Evolutionary conservation across 805 yeast genomes (phyloP).

Genomic region (Candida multigemmis): DNA sequence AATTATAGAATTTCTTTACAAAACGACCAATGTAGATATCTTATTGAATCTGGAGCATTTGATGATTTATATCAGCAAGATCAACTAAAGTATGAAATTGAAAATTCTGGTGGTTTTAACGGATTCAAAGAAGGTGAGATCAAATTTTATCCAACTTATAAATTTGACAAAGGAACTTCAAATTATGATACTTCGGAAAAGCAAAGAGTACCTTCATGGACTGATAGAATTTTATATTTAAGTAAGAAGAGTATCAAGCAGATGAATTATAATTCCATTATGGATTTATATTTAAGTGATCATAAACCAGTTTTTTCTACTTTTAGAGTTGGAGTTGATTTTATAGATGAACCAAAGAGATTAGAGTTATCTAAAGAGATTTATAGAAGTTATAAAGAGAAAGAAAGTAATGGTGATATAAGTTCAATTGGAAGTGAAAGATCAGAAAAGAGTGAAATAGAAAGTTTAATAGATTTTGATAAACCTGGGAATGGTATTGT

Average conservation of each 20-base stretch:
- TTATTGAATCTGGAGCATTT: constrained; percentile 37
- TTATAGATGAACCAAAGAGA: constrained; percentile 43
- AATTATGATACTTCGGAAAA: constrained; percentile 86
- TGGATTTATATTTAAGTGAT: constrained; percentile 60
- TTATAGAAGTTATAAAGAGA: constrained; percentile 19
- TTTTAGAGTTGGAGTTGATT: constrained; percentile 54
- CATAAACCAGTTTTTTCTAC: constrained; percentile 90
- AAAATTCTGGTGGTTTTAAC: constrained; percentile 60
- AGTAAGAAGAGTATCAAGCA: constrained; percentile 46
- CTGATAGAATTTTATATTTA: constrained; percentile 73
- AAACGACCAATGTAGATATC: constrained; percentile 63
- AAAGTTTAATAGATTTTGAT: too few relatives aligned
- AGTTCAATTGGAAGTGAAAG: too few relatives aligned
- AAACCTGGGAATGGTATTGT: too few relatives aligned
- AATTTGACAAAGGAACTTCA: constrained; percentile 80
- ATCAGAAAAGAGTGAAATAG: too few relatives aligned
- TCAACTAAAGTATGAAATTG: constrained; percentile 72
- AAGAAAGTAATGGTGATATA: constrained; percentile 13
- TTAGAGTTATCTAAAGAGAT: constrained; percentile 14
- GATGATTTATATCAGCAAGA: constrained; percentile 56
- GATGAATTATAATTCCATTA: constrained; percentile 58
- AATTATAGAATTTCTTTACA: constrained; percentile 71
- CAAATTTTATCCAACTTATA: constrained; percentile 84
- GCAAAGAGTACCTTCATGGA: constrained; percentile 94
- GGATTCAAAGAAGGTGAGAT: constrained; percentile 75